phyloP scores from a whole-genome alignment of 73 alveolate species.

The Paramecium octaurelia region DNA sequence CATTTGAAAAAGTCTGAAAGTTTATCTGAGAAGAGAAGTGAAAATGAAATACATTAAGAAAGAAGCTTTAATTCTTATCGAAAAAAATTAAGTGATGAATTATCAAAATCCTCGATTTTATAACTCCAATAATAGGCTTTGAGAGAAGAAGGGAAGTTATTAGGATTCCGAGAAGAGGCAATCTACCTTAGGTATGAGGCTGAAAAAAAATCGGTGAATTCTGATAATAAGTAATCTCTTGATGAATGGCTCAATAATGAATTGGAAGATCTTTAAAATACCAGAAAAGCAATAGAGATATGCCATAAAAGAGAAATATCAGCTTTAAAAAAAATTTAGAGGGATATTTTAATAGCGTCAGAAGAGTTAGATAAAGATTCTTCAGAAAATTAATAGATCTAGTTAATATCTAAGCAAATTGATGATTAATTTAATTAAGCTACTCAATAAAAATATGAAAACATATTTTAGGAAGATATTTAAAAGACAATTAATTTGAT shows the following conservation, averaged over 20 bases:
- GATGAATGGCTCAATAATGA: conserved; percentile 26
- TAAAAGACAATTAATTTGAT: neutral
- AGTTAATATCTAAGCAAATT: neutral
- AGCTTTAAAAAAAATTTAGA: neutral
- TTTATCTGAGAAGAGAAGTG: neutral
- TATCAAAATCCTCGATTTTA: neutral
- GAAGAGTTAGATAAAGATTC: neutral
- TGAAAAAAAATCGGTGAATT: neutral
- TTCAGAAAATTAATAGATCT: neutral
- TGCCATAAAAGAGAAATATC: neutral
- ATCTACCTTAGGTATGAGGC: neutral
- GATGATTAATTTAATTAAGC: neutral
- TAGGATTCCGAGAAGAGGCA: conserved; percentile 6
- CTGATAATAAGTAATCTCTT: neutral
- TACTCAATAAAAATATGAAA: neutral
- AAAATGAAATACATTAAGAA: neutral
- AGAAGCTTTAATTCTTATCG: neutral
- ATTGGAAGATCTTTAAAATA: neutral
- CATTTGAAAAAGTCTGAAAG: neutral
- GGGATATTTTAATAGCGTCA: conserved; percentile 7
- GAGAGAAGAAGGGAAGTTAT: neutral
- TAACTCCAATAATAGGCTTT: neutral
- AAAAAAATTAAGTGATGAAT: conserved; percentile 9
- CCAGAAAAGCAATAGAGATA: neutral
- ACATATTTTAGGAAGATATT: neutral